These are phyloP conservation scores for Porogramme epimiltina DNA, from an alignment of 1,284 basidiomycete genomes.

Conservation along the genomic window DNA sequence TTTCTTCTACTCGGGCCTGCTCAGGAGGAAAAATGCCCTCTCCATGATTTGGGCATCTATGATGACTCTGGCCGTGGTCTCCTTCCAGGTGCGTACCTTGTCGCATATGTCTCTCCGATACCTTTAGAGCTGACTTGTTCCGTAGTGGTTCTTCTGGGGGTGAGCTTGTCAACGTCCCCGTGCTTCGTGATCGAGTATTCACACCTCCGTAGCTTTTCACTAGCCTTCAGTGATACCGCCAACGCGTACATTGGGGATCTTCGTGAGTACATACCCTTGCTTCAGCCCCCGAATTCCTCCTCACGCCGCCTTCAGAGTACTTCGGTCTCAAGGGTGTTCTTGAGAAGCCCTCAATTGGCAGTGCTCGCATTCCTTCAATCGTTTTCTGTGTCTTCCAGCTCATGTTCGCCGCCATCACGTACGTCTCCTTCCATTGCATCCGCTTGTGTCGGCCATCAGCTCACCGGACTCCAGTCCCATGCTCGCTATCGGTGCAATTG, in stretches of 20 bases:
- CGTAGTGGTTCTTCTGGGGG: constrained; percentile 53
- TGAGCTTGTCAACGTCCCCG: constrained; percentile 12
- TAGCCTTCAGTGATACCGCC: constrained; percentile 51
- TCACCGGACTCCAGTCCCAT: constrained; percentile 51
- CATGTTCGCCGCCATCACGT: constrained; percentile 89
- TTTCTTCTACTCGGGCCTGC: constrained; percentile 87
- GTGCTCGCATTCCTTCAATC: constrained; percentile 74
- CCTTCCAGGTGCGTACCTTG: constrained; percentile 42
- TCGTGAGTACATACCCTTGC: constrained; percentile 16
- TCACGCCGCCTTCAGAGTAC: constrained; percentile 46
- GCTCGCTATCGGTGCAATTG: constrained; percentile 89
- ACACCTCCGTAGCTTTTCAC: constrained; percentile 35
- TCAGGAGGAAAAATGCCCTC: constrained; percentile 88
- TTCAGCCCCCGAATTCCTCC: not conserved
- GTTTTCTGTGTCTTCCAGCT: constrained; percentile 89
- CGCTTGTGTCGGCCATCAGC: not conserved
- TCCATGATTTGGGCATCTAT: constrained; percentile 90
- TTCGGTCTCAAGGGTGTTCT: constrained; percentile 87
- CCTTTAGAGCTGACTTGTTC: not conserved
- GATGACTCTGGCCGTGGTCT: constrained; percentile 64
- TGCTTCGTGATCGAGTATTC: not conserved
- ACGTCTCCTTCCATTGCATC: constrained; percentile 7
- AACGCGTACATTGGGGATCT: constrained; percentile 46
- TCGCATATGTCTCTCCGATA: constrained; percentile 1
- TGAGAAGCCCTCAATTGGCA: constrained; percentile 75